Base-by-base conservation (phyloP, 2,329 filamentous ascomycete genomes). In the Cryphonectria japonica region DNA sequence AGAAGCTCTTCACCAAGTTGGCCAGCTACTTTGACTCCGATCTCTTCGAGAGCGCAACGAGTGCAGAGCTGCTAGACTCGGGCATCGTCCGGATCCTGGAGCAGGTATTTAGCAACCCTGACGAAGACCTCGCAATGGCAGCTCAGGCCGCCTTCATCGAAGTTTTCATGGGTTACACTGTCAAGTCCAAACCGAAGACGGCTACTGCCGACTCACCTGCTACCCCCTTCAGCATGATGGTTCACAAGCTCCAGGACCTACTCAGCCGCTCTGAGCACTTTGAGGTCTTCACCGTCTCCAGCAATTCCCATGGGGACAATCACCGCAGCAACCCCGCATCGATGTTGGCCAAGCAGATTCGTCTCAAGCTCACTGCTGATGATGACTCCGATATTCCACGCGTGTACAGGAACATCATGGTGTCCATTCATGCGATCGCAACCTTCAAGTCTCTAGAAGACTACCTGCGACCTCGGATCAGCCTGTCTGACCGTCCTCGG, bases 401-500 rank as follows among this genome's bases (percentile, higher is more conserved):
- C 50, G 86, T 92, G 0, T 98, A 97, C 78, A 89, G 93, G 32
- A 97, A 95, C 75, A 97, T 99, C 74, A 98, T 98, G 92, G 96
- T 99, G 0, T 97, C 94, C 0, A 99, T 99, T 70, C 96, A 99
- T 79, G 96, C 96, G 22, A 98, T 99, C 77, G 95, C 96, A 2
- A 98, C 95, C 0, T 98, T 99, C 84, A 98, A 98, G 80, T 93
- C 95, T 0, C 84, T 99, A 34, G 96, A 98, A 78, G 96, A 99
- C 79, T 99, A 98, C 79, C 86, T 99, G 60, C 91, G 96, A 52
- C 96, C 96, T 9, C 89, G 95, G 72, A 97, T 99, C 71, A 94
- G 87, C 76, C 80, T 96, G 19, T 90, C 92, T 3, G 94, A 97
- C 74, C 89, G 93, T 29, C 71, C 71, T 63, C 62, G 71, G 5